Evolutionary conservation across 2,329 filamentous ascomycete species (phyloP), one percentile per base, ranked within the genome.

Genomic region (Verruconis gallopava): DNA sequence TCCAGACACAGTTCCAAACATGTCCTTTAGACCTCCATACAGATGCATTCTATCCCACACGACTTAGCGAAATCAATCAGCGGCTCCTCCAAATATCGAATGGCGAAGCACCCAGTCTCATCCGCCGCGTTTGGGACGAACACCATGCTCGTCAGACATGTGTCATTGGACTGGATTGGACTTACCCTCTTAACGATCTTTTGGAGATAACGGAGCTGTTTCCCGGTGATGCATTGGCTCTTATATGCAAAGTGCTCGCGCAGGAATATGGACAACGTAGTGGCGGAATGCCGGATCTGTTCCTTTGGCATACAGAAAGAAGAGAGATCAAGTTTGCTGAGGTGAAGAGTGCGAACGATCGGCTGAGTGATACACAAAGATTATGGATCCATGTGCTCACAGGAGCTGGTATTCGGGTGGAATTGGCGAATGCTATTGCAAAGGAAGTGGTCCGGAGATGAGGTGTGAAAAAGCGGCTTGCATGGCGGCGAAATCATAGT

Each of bases 361-460:
- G 86, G 30, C 66, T 98, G 54, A 96, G 89, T 61, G 91, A 98
- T 66, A 93, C 88, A 14, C 91, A 98, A 65, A 69, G 91, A 51
- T 71, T 98, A 50, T 98, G 91, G 91, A 94, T 96, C 53, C 85
- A 96, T 67, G 85, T 95, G 5, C 69, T 98, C 41, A 81, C 79
- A 5, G 79, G 81, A 1, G 86, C 88, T 1, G 89, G 91, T 2
- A 73, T 96, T 30, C 75, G 72, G 50, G 89, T 96, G 20, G 88
- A 93, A 52, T 67, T 96, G 49, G 93, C 75, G 50, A 71, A 75
- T 60, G 76, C 74, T 18, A 68, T 77, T 49, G 74, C 75, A 15
- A 25, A 38, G 19, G 30, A 42, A 33, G 32, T 42, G n/a, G n/a
- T n/a, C n/a, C n/a, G n/a, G n/a, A n/a, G n/a, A n/a, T n/a, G n/a